Evolutionary conservation across 2,329 filamentous ascomycete species (phyloP).

Genomic region (Cladophialophora immunda): DNA sequence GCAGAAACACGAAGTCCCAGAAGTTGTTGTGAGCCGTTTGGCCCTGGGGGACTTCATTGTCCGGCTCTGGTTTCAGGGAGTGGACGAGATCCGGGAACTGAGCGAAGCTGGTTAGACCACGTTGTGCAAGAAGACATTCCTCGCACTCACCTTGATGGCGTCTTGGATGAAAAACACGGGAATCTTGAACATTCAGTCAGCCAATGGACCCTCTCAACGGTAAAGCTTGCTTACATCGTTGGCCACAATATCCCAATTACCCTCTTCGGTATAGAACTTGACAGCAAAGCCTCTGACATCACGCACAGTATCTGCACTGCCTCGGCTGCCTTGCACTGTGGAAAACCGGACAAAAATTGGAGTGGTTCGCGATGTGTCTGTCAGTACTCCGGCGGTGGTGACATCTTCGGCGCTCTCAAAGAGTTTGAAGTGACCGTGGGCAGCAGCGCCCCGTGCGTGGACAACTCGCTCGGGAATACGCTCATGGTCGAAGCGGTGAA

Average conservation of each 20-base stretch:
- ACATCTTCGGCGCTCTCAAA: constrained; percentile 70
- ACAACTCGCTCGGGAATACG: constrained; percentile 74
- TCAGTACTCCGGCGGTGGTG: constrained; percentile 70
- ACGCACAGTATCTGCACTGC: constrained; percentile 82
- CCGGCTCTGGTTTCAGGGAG: constrained; percentile 72
- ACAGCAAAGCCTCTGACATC: constrained; percentile 82
- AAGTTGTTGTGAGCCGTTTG: constrained; percentile 78
- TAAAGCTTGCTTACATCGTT: constrained; percentile 61
- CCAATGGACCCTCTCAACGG: no score
- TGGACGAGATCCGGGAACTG: constrained; percentile 49
- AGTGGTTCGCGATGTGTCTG: constrained; percentile 72
- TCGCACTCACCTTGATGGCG: constrained; percentile 63
- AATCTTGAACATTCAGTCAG: constrained; percentile 51
- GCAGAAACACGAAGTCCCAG: constrained; percentile 76
- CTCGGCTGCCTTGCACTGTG: constrained; percentile 77
- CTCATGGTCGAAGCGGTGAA: constrained; percentile 76
- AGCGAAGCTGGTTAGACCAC: not conserved
- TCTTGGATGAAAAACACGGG: constrained; percentile 81
- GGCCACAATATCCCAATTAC: constrained; percentile 78
- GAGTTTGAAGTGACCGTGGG: constrained; percentile 73
- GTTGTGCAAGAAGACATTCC: not conserved
- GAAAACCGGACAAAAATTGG: constrained; percentile 78
- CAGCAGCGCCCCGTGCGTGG: constrained; percentile 70
- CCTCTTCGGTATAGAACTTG: constrained; percentile 80
- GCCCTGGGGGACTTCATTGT: constrained; percentile 75